Evolutionary conservation across 768 basidiomycete genomes (phyloP), one percentile per base, ranked within the genome.

Genomic region (Leccinum uliginosum): DNA sequence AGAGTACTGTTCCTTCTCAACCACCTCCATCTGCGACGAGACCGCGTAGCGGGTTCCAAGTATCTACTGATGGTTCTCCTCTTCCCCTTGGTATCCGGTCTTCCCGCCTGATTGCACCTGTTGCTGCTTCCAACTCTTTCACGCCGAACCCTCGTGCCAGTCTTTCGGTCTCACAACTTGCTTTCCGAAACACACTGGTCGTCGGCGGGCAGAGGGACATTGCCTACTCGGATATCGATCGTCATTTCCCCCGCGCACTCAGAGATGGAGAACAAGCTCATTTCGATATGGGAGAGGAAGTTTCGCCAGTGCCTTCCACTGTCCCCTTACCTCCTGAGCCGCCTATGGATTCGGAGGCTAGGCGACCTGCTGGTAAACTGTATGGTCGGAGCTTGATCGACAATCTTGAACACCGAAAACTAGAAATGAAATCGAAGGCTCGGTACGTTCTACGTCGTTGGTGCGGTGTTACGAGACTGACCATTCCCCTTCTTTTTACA

Each of bases 301-400:
- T 73, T 32, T 68, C 75, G 0, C 67, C 71, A 1, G 67, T 64
- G 6, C 66, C 73, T 30, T 65, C 65, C 15, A 55, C 73, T 23
- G 56, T 76, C 24, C 66, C 68, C 21, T 56, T 70, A 2, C 64
- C 73, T 44, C 68, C 71, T 30, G 66, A 60, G 32, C 60, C 65
- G n/a, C 60, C 74, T 27, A 62, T 67, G 29, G 78, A 76, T 45
- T 58, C 51, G 47, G 69, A 62, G 62, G 56, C 57, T 53, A 71
- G 64, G 53, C 79, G 87, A n/a, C 83, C 84, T 14, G 77, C 88
- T n/a, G 92, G 92, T 23, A 93, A 85, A 74, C 71, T 95, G 26
- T 94, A 83, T 66, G 93, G 93, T 23, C 85, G 85, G 65, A 95
- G 90, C 71, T 78, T 97, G 53, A 94, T 97, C 65, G 94, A 97